These are phyloP conservation scores for Candida piceae DNA, from an alignment of 805 yeast species.

Conservation along the genomic window DNA sequence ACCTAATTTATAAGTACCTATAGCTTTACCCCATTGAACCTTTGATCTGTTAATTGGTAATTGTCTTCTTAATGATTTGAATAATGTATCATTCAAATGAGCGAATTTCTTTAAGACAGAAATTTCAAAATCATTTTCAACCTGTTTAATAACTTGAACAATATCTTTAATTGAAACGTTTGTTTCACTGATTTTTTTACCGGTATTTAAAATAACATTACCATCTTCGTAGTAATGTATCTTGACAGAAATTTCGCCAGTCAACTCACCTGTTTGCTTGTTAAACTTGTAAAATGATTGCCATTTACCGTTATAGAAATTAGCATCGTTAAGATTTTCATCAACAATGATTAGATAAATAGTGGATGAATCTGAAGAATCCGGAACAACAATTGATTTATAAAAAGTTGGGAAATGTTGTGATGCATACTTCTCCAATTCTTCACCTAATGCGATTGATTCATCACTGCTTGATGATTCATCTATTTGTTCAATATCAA, in stretches of 20 bases:
- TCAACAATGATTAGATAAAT: slow-evolving; percentile 56
- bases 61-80: slow-evolving; percentile 83
- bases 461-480: not conserved
- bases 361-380: slow-evolving; percentile 28
- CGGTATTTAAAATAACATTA: slow-evolving; percentile 70
- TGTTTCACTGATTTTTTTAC: slow-evolving; percentile 30
- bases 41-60: slow-evolving; percentile 88
- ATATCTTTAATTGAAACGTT: slow-evolving; percentile 19
- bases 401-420: slow-evolving; percentile 62
- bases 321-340: slow-evolving; percentile 63
- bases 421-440: slow-evolving; percentile 47
- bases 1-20: slow-evolving; percentile 85
- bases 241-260: slow-evolving; percentile 59
- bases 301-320: slow-evolving; percentile 92
- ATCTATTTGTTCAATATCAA: slow-evolving; percentile 42
- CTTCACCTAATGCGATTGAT: slow-evolving; percentile 12
- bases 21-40: slow-evolving; percentile 92
- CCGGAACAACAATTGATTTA: slow-evolving; percentile 41
- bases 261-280: slow-evolving; percentile 28
- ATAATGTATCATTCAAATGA: slow-evolving; percentile 70
- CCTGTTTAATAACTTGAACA: slow-evolving; percentile 43
- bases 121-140: slow-evolving; percentile 59
- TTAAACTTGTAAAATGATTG: slow-evolving; percentile 54
- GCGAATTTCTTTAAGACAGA: slow-evolving; percentile 58
- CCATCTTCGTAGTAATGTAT: slow-evolving; percentile 97